These are phyloP conservation scores for Breynia disticha DNA, from an alignment of 441 rosid species.

Conservation along the genomic window DNA sequence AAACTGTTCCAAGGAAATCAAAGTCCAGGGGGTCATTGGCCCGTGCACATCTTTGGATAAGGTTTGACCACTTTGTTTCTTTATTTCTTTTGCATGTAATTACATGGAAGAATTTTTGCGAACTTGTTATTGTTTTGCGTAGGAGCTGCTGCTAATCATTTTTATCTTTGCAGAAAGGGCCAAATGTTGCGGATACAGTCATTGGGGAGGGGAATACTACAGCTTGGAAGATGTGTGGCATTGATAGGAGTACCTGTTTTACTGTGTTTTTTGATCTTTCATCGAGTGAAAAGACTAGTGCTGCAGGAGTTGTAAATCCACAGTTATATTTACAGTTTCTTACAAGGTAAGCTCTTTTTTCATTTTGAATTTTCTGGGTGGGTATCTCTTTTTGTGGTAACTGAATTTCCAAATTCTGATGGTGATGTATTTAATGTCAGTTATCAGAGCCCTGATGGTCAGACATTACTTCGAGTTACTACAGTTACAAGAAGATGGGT, in stretches of 20 bases:
- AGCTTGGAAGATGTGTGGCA: slow-evolving; percentile 97
- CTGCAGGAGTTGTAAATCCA: slow-evolving; percentile 60
- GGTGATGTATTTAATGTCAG: slow-evolving; percentile 36
- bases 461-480: slow-evolving; percentile 63
- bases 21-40: slow-evolving; percentile 88
- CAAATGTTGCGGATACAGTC: slow-evolving; percentile 78
- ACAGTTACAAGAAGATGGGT: slow-evolving; percentile 81
- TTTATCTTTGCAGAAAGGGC: slow-evolving; percentile 79
- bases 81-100: background rate
- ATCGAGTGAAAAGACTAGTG: slow-evolving; percentile 53
- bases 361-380: background rate
- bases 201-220: slow-evolving; percentile 89
- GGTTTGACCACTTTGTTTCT: slow-evolving; percentile 34
- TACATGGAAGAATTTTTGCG: slow-evolving; percentile 10
- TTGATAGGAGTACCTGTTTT: slow-evolving; percentile 87
- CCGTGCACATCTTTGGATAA: slow-evolving; percentile 95
- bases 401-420: background rate
- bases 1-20: slow-evolving; percentile 88
- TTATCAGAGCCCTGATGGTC: slow-evolving; percentile 75
- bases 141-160: slow-evolving; percentile 12
- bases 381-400: slow-evolving; percentile 1
- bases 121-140: background rate
- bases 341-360: slow-evolving; percentile 57
- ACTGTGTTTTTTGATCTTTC: slow-evolving; percentile 94
- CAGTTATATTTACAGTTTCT: slow-evolving; percentile 85